Percentiles rank a stretch among this genome's conserved stretches.
Evolutionary conservation across 1,284 basidiomycete species (phyloP).

Genomic region (Rhizoctonia solani): DNA sequence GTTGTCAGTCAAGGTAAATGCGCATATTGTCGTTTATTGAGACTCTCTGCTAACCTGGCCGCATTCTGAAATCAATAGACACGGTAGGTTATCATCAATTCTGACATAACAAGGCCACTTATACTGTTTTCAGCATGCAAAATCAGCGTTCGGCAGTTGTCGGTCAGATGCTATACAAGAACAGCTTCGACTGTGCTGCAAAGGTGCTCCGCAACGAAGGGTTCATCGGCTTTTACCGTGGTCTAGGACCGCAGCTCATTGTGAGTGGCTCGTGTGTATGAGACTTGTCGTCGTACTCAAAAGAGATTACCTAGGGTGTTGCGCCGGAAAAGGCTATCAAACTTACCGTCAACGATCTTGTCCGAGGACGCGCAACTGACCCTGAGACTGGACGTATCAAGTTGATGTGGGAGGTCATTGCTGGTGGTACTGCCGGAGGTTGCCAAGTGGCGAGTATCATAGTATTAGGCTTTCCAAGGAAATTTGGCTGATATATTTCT

Average conservation of each 20-base stretch:
- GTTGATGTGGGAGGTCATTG: slow-evolving; percentile 83
- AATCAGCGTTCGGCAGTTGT: slow-evolving; percentile 96
- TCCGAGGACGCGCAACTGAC: slow-evolving; percentile 84
- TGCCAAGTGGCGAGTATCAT: slow-evolving; percentile 86
- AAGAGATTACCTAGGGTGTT: slow-evolving; percentile 68
- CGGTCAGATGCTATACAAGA: slow-evolving; percentile 92
- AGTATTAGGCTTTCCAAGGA: not conserved
- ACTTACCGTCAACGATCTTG: slow-evolving; percentile 92
- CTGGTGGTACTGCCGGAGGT: slow-evolving; percentile 92
- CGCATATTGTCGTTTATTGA: not conserved
- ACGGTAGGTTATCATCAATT: slow-evolving; percentile 50
- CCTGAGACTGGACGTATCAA: slow-evolving; percentile 94
- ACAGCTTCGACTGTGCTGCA: slow-evolving; percentile 89
- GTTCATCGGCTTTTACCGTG: slow-evolving; percentile 93
- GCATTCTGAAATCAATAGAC: slow-evolving; percentile 54
- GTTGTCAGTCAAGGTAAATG: slow-evolving; percentile 66
- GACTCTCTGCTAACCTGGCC: not conserved
- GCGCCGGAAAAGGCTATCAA: slow-evolving; percentile 99
- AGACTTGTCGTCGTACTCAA: not conserved
- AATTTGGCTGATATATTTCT: not conserved
- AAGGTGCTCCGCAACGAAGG: slow-evolving; percentile 97
- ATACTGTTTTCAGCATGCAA: slow-evolving; percentile 67
- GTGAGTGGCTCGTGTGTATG: slow-evolving; percentile 60
- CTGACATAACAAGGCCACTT: not conserved
- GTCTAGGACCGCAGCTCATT: slow-evolving; percentile 92